Percentiles rank a stretch among this genome's conserved stretches.
Conservation (phyloP, 108 stramenopile genomes). For the Nannochloropsis granulata region DNA sequence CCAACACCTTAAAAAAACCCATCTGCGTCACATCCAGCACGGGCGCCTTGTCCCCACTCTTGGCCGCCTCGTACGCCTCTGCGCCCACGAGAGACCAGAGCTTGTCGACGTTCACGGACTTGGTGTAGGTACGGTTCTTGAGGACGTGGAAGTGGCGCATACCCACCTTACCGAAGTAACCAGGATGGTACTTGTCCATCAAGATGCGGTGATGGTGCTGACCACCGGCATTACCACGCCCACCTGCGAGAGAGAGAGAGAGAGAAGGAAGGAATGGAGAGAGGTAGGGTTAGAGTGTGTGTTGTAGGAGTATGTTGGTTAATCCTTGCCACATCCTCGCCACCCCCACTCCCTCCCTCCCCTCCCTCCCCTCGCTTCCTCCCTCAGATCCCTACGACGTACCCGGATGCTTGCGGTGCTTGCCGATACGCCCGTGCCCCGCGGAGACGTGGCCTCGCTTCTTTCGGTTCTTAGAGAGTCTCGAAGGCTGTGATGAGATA, state of each 20-base stretch:
- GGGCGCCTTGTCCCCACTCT: slow-evolving; percentile 85
- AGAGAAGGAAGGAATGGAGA: too few species aligned
- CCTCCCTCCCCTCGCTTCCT: not conserved
- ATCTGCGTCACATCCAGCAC: slow-evolving; percentile 82
- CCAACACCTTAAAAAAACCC: slow-evolving; percentile 98
- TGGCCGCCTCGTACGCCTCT: slow-evolving; percentile 89
- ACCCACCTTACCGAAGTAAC: slow-evolving; percentile 99
- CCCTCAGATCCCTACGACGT: not conserved
- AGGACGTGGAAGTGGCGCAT: slow-evolving; percentile 94
- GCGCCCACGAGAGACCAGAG: slow-evolving; percentile 87
- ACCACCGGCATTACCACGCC: slow-evolving; percentile 99
- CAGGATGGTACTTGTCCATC: slow-evolving; percentile 98
- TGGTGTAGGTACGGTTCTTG: slow-evolving; percentile 77
- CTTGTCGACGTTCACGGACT: slow-evolving; percentile 93
- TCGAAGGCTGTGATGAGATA: slow-evolving; percentile 84
- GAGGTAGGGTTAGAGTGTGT: too few species aligned
- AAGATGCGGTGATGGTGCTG: slow-evolving; percentile 98
- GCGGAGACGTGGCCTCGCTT: slow-evolving; percentile 97
- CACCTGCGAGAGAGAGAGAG: slow-evolving; percentile 39
- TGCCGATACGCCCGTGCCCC: slow-evolving; percentile 98
- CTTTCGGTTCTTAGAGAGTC: slow-evolving; percentile 82
- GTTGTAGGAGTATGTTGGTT: too few species aligned
- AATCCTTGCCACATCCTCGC: not conserved
- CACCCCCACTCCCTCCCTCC: not conserved
- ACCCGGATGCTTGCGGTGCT: slow-evolving; percentile 95